A percentile compares a stretch with the other conserved stretches of the same genome.
These are phyloP conservation scores for Ogataea trehalophila DNA, from an alignment of 805 yeast species.

Conservation along the genomic window DNA sequence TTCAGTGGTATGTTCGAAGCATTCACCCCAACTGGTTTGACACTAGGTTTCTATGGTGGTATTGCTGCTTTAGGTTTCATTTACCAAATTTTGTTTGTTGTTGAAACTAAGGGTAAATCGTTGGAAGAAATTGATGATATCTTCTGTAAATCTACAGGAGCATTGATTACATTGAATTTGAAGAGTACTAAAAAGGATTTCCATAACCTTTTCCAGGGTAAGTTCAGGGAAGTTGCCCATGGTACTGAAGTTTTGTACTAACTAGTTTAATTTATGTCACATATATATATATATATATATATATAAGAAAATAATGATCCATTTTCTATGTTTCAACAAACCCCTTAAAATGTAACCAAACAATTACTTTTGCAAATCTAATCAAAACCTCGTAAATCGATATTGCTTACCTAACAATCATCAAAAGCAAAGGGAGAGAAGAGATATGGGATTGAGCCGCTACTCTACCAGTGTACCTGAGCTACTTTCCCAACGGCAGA, in stretches of 20 bases:
- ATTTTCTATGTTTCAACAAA: too few species aligned
- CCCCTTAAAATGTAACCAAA: too few species aligned
- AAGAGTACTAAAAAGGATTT: conserved; percentile 18
- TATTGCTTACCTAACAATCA: too few species aligned
- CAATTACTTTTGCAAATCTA: too few species aligned
- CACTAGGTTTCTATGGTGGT: conserved; percentile 65
- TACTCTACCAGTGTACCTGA: too few species aligned
- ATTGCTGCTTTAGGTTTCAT: conserved; percentile 53
- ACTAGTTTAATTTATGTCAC: not conserved
- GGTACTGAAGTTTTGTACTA: conserved; percentile 5
- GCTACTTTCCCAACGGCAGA: too few species aligned
- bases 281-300: not conserved
- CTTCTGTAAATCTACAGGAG: conserved; percentile 44
- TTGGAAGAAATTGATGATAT: conserved; percentile 68
- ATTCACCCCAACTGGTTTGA: conserved; percentile 57
- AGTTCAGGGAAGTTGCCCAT: conserved; percentile 5
- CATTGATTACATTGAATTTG: conserved; percentile 33
- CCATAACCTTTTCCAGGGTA: conserved; percentile 16
- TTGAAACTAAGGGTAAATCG: conserved; percentile 68
- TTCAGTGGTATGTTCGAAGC: conserved; percentile 51
- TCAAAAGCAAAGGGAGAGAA: too few species aligned
- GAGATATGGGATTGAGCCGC: too few species aligned
- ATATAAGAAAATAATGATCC: too few species aligned
- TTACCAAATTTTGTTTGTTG: conserved; percentile 55
- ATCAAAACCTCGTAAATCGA: too few species aligned